Evolutionary conservation across 164 flowering plant species (phyloP).

Genomic region (Hamamelis virginiana): DNA sequence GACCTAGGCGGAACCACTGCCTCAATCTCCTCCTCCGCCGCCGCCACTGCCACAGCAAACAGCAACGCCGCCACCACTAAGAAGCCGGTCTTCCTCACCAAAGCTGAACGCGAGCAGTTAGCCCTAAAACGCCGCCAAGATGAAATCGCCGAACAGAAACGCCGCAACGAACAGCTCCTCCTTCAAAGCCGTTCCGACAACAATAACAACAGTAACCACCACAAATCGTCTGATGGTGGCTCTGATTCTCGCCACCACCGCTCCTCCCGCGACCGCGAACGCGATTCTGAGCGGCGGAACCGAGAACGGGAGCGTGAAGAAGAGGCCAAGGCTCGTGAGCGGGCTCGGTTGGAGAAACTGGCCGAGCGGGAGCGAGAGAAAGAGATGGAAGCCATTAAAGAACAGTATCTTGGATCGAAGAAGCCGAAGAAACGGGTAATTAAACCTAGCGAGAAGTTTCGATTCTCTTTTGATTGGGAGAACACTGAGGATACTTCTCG

Average conservation of each 20-base stretch:
- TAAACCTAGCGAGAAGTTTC: constrained; percentile 90
- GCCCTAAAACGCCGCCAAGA: constrained; percentile 63
- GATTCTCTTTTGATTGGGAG: no score
- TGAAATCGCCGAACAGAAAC: no score
- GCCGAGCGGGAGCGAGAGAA: constrained; percentile 50
- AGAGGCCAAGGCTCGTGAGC: constrained; percentile 42
- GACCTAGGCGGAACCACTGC: no score
- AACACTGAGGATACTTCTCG: constrained; percentile 85
- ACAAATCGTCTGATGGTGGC: no score
- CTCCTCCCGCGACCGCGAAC: constrained; percentile 12
- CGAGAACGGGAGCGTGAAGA: constrained; percentile 63
- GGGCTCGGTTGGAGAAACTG: no score
- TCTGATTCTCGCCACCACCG: constrained; percentile 13
- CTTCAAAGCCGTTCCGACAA: no score
- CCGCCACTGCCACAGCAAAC: not conserved
- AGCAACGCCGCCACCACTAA: no score
- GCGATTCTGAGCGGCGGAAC: constrained; percentile 37
- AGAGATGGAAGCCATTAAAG: constrained; percentile 70
- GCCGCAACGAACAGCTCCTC: no score
- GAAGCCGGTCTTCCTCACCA: constrained; percentile 50
- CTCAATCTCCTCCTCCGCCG: not conserved
- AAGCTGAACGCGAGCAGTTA: constrained; percentile 62
- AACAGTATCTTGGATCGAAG: constrained; percentile 80
- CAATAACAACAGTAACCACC: no score
- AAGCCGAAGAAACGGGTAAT: constrained; percentile 86